phyloP scores from a whole-genome alignment of 371 early-diverging fungal species.

The Chytridium lagenaria region DNA sequence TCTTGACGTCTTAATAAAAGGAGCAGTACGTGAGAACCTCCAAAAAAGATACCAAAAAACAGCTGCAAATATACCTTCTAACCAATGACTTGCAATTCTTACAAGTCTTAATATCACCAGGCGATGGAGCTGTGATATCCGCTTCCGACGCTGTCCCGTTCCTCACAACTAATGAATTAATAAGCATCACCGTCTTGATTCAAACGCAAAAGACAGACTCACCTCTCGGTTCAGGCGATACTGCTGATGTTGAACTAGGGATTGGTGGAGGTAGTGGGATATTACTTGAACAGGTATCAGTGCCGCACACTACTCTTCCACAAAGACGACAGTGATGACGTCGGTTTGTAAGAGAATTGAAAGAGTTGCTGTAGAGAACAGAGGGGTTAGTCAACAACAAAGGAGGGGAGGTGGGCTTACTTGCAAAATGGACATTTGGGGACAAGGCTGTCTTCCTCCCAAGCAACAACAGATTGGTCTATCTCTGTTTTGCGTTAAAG shows the following conservation, averaged over 20 bases:
- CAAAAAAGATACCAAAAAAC: not conserved
- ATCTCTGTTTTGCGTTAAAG: conserved; percentile 25
- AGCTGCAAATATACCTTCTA: conserved; percentile 31
- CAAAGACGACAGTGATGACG: conserved; percentile 59
- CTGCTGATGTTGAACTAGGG: not conserved
- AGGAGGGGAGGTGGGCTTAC: conserved; percentile 22
- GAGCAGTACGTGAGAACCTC: not conserved
- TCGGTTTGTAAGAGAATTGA: conserved; percentile 42
- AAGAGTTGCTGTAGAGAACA: conserved; percentile 27
- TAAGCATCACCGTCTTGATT: no score
- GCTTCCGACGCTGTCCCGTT: not conserved
- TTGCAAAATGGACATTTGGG: conserved; percentile 49
- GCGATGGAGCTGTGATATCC: not conserved
- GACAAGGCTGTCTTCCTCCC: conserved; percentile 50
- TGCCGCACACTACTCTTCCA: conserved; percentile 49
- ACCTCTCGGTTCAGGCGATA: not conserved
- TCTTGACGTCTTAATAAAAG: conserved; percentile 28
- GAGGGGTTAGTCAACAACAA: conserved; percentile 6
- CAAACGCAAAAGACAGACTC: not conserved
- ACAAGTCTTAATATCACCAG: conserved; percentile 44
- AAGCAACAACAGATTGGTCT: conserved; percentile 51
- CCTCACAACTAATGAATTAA: no score
- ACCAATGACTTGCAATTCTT: conserved; percentile 42
- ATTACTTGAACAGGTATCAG: conserved; percentile 25
- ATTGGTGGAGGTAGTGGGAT: conserved; percentile 30